These are phyloP conservation scores for Phytophthora hibernalis DNA, from an alignment of 352 stramenopile species.

Conservation along the genomic window DNA sequence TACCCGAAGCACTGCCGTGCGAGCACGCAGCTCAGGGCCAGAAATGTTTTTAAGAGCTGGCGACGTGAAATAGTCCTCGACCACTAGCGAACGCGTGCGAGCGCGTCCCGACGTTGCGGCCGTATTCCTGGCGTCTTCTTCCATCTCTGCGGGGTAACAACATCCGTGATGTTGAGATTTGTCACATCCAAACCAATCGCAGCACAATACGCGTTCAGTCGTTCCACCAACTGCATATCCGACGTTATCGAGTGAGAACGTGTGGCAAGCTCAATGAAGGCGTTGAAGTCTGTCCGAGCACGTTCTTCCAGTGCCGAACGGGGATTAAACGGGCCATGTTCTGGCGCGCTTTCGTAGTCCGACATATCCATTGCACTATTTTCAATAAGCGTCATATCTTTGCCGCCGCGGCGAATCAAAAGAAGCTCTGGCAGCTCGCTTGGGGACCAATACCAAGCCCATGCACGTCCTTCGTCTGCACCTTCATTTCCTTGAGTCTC, in stretches of 20 bases:
- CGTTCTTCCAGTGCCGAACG: slow-evolving; percentile 57
- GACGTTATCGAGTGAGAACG: slow-evolving; percentile 60
- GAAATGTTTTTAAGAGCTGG: slow-evolving; percentile 65
- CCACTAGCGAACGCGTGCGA: slow-evolving; percentile 56
- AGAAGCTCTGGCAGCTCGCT: slow-evolving; percentile 90
- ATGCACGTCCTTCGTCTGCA: slow-evolving; percentile 91
- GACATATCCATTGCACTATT: slow-evolving; percentile 79
- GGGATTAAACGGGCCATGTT: slow-evolving; percentile 52
- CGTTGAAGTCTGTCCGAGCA: slow-evolving; percentile 55
- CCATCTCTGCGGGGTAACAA: slow-evolving; percentile 50
- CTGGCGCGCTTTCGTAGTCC: slow-evolving; percentile 40
- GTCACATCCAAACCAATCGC: slow-evolving; percentile 82
- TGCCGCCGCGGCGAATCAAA: slow-evolving; percentile 79
- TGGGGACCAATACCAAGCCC: slow-evolving; percentile 96
- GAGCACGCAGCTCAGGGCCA: slow-evolving; percentile 85
- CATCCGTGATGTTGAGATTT: slow-evolving; percentile 76
- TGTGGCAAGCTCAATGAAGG: slow-evolving; percentile 75
- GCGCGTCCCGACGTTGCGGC: slow-evolving; percentile 21
- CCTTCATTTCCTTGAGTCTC: slow-evolving; percentile 97
- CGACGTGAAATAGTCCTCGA: slow-evolving; percentile 78
- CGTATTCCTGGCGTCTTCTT: slow-evolving; percentile 15
- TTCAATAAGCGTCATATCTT: slow-evolving; percentile 89
- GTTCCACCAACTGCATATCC: slow-evolving; percentile 89
- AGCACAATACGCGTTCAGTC: slow-evolving; percentile 84
- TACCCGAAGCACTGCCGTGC: slow-evolving; percentile 92